Evolutionary conservation across 345 rosid species (phyloP).

Genomic region (Aquilaria malaccensis): DNA sequence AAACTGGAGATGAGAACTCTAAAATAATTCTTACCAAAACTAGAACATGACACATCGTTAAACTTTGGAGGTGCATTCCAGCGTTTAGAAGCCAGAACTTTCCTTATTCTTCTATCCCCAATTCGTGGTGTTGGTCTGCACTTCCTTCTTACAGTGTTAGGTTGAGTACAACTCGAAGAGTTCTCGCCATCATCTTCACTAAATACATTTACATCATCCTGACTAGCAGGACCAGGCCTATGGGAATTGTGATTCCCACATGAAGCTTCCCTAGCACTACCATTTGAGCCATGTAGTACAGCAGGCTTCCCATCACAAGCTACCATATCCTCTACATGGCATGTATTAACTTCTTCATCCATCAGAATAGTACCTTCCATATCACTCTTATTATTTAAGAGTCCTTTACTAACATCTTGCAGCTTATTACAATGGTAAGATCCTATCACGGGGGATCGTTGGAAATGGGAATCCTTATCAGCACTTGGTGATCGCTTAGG

Average conservation of each 20-base stretch:
- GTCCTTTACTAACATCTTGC: slow-evolving; percentile 28
- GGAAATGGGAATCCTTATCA: slow-evolving; percentile 26
- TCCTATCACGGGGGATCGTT: slow-evolving; percentile 23
- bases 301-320: slow-evolving; percentile 53
- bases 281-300: slow-evolving; percentile 40
- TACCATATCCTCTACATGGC: slow-evolving; percentile 35
- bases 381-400: slow-evolving; percentile 17
- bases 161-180: slow-evolving; percentile 63
- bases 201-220: slow-evolving; percentile 63
- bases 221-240: slow-evolving; percentile 26
- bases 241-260: slow-evolving; percentile 26
- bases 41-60: slow-evolving; percentile 42
- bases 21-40: slow-evolving; percentile 35
- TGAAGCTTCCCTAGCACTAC: slow-evolving; percentile 34
- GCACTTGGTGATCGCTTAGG: slow-evolving; percentile 26
- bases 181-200: slow-evolving; percentile 88
- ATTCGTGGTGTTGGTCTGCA: slow-evolving; percentile 55
- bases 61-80: slow-evolving; percentile 55
- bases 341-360: slow-evolving; percentile 21
- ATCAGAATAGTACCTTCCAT: slow-evolving; percentile 19
- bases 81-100: slow-evolving; percentile 73
- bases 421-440: slow-evolving; percentile 34
- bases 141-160: slow-evolving; percentile 34
- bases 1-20: slow-evolving; percentile 6
- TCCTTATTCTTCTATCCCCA: slow-evolving; percentile 86